Evolutionary conservation across 345 rosid species (phyloP), one percentile per base, ranked within the genome.

Genomic region (Acer saccharum): DNA sequence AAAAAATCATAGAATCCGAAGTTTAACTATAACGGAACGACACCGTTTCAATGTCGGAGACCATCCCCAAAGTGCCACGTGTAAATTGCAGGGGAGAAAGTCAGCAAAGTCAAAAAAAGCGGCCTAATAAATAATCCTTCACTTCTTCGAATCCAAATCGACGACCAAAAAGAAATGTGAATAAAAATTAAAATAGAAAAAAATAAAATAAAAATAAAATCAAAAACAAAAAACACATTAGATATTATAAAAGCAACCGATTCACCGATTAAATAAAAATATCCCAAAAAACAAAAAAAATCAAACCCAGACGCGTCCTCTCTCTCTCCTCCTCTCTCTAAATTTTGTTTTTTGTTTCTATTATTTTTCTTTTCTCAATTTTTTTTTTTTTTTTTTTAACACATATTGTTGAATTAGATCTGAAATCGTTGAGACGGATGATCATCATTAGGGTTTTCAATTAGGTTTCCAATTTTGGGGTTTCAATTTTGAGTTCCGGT

Each of bases 191-290:
- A 35, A 35, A 35, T 35, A 35, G 6, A 35, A 35, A 35, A 32
- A 32, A 32, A n/a, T n/a, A n/a, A 32, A 32, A 0, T 2, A 32
- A 32, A 32, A 35, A 35, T 3, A 35, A 35, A 35, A 4, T 4
- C 39, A 5, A 35, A 35, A 35, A 35, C 39, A 5, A 35, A 35
- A 35, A 35, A 35, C 39, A 35, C 39, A 35, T 35, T 7, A 52
- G 60, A 74, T 63, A 63, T 46, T 27, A 27, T 16, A 46, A 63
- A 73, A 3, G 29, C 60, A 60, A 46, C 23, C 43, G 23, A 1
- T 62, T 25, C 23, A 10, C 60, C 68, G 18, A 62, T 61, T 61
- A 73, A 73, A 73, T 44, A 73, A 73, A 73, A 73, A 73, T 44
- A 73, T 44, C 76, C 76, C 16, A 43, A 43, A 43, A 9, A 43